phyloP scores from a whole-genome alignment of 164 flowering plant genomes.

The Dillenia suffruticosa region DNA sequence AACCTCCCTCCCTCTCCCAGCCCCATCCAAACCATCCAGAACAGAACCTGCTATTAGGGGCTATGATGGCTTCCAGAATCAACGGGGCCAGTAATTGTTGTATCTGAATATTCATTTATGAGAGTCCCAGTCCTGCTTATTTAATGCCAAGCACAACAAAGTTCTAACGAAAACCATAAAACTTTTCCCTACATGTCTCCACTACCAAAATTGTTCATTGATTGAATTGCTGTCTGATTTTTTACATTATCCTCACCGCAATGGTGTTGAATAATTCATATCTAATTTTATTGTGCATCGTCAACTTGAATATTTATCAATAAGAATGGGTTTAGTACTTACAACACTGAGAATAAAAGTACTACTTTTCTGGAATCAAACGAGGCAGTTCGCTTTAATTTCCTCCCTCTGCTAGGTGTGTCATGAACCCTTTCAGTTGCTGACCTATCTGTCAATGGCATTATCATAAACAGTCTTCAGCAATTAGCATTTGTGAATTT shows the following conservation, averaged over 20 bases:
- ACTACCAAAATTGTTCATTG: not conserved
- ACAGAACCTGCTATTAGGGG: no score
- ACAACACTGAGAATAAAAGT: constrained; percentile 69
- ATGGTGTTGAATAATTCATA: no score
- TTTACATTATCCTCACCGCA: no score
- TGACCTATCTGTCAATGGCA: constrained; percentile 35
- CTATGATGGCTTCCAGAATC: no score
- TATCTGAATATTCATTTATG: no score
- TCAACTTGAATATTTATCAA: not conserved
- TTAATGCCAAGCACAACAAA: not conserved
- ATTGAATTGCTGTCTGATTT: no score
- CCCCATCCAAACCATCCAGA: no score
- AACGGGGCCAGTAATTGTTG: no score
- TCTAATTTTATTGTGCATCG: not conserved
- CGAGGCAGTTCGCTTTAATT: constrained; percentile 60
- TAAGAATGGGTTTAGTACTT: constrained; percentile 24
- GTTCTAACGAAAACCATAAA: not conserved
- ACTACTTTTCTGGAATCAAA: constrained; percentile 72
- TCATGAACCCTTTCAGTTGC: constrained; percentile 37
- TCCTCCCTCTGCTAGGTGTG: constrained; percentile 45
- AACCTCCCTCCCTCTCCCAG: no score
- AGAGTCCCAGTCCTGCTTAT: not conserved
- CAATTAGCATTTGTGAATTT: not conserved
- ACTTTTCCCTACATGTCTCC: not conserved
- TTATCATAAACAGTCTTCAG: not conserved